Conservation (phyloP, 768 basidiomycete genomes). For the Podaxis sp. region DNA sequence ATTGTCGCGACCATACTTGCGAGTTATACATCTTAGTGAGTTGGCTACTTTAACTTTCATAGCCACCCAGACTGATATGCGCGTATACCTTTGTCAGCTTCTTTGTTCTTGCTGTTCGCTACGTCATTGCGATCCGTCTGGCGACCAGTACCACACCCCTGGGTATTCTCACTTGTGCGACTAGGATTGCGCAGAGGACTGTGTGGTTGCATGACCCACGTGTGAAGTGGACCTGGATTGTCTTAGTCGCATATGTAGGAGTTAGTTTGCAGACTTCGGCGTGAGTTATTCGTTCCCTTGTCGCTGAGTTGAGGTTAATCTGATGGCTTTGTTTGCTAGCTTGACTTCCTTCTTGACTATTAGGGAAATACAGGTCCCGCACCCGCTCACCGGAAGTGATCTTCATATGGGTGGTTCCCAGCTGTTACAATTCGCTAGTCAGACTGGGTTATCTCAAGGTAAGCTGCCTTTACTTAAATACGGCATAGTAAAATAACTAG, state of each 20-base stretch:
- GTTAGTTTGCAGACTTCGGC: conserved; percentile 5
- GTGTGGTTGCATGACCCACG: conserved; percentile 2
- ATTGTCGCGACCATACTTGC: background rate
- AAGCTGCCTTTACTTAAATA: background rate
- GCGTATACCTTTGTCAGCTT: background rate
- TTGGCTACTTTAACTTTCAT: background rate
- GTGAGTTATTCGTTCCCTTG: background rate
- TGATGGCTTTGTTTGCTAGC: background rate
- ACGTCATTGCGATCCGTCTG: background rate
- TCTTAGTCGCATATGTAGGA: background rate
- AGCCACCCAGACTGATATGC: background rate
- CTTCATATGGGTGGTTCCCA: background rate
- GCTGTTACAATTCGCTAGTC: background rate
- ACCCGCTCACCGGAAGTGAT: background rate
- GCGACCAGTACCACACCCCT: background rate
- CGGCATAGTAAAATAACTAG: background rate
- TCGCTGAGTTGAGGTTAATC: background rate
- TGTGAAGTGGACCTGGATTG: conserved; percentile 9
- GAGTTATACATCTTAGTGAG: background rate
- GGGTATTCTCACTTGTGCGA: background rate
- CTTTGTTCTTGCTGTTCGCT: conserved; percentile 1
- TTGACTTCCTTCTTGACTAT: conserved; percentile 1
- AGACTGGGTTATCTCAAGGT: background rate
- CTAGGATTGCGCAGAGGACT: background rate
- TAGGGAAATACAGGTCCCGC: background rate